Evolutionary conservation across 176 grass and related monocot species (phyloP).

Genomic region (Triticum urartu): DNA sequence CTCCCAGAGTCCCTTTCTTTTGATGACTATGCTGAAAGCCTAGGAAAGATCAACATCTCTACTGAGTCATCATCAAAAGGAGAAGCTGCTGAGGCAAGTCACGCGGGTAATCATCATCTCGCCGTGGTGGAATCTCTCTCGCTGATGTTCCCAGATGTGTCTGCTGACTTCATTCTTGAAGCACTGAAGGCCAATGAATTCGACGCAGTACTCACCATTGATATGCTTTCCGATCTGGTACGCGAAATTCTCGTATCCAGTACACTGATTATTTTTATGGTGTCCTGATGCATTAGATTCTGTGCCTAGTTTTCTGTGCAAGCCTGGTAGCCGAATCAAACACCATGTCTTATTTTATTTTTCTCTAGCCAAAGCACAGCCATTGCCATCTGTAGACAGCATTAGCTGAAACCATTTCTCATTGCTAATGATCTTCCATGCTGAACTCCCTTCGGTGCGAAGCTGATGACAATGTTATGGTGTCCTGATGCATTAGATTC

Average conservation of each 20-base stretch:
- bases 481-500: too few species aligned
- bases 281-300: background rate
- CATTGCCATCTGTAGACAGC: background rate
- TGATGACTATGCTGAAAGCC: conserved; percentile 41
- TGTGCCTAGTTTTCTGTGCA: background rate
- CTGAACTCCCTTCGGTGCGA: conserved; percentile 7
- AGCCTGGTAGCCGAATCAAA: background rate
- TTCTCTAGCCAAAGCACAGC: background rate
- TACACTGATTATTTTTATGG: background rate
- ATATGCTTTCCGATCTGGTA: conserved; percentile 62
- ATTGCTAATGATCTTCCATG: background rate
- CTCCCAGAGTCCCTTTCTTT: conserved; percentile 42
- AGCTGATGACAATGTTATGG: conserved; percentile 19
- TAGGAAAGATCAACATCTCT: conserved; percentile 39
- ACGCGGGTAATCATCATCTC: background rate
- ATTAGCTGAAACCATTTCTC: background rate
- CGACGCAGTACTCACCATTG: conserved; percentile 30
- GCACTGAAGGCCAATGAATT: conserved; percentile 40
- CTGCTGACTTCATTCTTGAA: conserved; percentile 51
- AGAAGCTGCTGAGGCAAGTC: conserved; percentile 12
- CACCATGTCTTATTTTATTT: background rate
- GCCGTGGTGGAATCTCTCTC: conserved; percentile 35
- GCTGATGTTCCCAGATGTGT: conserved; percentile 54
- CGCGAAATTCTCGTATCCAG: background rate
- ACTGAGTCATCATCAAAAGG: conserved; percentile 38